Percentiles rank a stretch among this genome's conserved stretches.
Evolutionary conservation across 495 filamentous ascomycete genomes (phyloP).

Genomic region (Halenospora varia): DNA sequence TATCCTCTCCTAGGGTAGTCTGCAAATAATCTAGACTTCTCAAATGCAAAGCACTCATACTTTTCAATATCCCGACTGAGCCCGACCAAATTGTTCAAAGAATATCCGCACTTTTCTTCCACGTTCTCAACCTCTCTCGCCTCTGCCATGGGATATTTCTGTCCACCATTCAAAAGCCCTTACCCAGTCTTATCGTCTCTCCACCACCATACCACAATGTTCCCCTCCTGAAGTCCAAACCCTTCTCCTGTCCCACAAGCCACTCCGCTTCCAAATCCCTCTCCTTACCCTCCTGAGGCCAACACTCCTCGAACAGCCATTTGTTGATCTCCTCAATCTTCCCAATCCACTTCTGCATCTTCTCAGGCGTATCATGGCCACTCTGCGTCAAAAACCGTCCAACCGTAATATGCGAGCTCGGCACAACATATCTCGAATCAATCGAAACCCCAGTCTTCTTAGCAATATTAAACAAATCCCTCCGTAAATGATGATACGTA

Average conservation of each 20-base stretch:
- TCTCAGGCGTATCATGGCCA: constrained; percentile 37
- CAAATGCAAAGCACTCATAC: too few species aligned
- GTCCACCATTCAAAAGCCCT: constrained; percentile 48
- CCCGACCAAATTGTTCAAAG: too few species aligned
- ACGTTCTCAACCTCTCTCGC: too few species aligned
- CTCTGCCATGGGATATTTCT: too few species aligned
- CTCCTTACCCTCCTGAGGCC: constrained; percentile 46
- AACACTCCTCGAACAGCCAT: constrained; percentile 62
- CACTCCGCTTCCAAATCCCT: constrained; percentile 32
- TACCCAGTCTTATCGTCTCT: constrained; percentile 54
- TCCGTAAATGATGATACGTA: constrained; percentile 86
- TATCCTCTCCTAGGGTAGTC: too few species aligned
- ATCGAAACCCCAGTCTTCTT: constrained; percentile 55
- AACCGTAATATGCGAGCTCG: constrained; percentile 84
- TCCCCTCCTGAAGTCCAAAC: constrained; percentile 69
- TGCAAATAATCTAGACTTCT: too few species aligned
- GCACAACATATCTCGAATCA: constrained; percentile 75
- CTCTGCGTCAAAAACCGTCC: constrained; percentile 66
- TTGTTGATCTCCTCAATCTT: constrained; percentile 72
- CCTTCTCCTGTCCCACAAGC: constrained; percentile 28
- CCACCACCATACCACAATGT: constrained; percentile 83
- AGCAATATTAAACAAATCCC: constrained; percentile 65
- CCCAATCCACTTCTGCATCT: constrained; percentile 54
- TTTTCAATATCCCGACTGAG: too few species aligned
- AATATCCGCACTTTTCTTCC: too few species aligned